Percentiles rank a stretch among this genome's conserved stretches.
phyloP scores from a whole-genome alignment of 495 filamentous ascomycete species.

The Xylaria sp. region DNA sequence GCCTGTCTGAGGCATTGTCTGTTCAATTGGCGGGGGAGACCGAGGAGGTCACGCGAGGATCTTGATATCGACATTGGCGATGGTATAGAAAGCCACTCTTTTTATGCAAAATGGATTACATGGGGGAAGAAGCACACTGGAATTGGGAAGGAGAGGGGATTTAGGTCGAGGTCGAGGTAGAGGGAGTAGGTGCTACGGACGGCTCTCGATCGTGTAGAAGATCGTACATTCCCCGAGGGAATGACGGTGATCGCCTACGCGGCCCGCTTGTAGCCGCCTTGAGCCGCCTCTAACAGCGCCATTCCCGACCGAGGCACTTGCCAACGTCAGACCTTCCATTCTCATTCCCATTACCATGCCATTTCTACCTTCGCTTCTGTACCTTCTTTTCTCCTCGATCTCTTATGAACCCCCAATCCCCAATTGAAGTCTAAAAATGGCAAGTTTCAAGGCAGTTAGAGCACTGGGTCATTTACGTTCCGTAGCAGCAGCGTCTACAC shows the following conservation, averaged over 20 bases:
- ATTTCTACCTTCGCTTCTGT: slow-evolving; percentile 1
- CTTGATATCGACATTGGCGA: slow-evolving; percentile 46
- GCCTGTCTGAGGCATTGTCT: slow-evolving; percentile 40
- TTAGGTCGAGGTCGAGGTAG: not conserved
- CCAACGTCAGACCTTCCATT: not conserved
- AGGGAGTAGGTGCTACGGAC: not conserved
- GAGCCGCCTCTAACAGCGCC: slow-evolving; percentile 36
- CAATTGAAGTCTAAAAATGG: slow-evolving; percentile 30
- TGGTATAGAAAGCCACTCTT: not conserved
- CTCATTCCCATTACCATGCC: too few relatives aligned
- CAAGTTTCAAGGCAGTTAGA: slow-evolving; percentile 41
- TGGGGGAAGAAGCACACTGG: not conserved
- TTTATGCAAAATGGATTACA: slow-evolving; percentile 1
- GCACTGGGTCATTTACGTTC: slow-evolving; percentile 39
- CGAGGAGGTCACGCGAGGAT: slow-evolving; percentile 44
- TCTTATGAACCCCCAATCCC: slow-evolving; percentile 7
- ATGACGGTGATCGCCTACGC: slow-evolving; percentile 17
- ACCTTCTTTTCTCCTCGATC: not conserved
- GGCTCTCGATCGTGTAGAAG: not conserved
- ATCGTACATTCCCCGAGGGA: not conserved
- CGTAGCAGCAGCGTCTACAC: slow-evolving; percentile 30
- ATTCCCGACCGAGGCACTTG: slow-evolving; percentile 8
- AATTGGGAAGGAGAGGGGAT: slow-evolving; percentile 6
- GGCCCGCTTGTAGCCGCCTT: slow-evolving; percentile 46
- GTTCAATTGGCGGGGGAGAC: slow-evolving; percentile 50